Base-by-base conservation (phyloP, 345 rosid genomes). In the Lepidium didymum region DNA sequence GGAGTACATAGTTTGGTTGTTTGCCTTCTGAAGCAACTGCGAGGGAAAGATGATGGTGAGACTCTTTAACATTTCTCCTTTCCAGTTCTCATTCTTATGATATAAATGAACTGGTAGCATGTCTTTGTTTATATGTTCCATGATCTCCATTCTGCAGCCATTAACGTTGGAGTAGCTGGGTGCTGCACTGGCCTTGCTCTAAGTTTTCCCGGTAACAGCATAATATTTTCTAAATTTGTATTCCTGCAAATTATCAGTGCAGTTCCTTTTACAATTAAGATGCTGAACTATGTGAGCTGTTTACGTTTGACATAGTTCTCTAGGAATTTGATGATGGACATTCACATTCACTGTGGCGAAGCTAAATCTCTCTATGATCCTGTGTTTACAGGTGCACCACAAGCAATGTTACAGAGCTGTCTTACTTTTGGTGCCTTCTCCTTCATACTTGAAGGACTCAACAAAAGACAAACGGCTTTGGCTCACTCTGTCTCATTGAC, bases 1-100 rank as follows among this genome's bases (percentile, higher is more conserved):
- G 79, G 79, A 69, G 70, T 75, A 19, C 70, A 75, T 50, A 75
- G 70, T 56, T 56, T 75, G 18, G 79, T 75, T 25, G 79, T 75
- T 47, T 75, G 76, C 18, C 83, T 91, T 70, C 59, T 95, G 77
- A 91, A 89, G 91, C 81, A 80, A 83, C 67, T 89, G 49, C 81
- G 97, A 35, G 93, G 99, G 60, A 95, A 95, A 81, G 93, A 91
- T 80, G 99, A 95, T 40, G 90, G 97, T 94, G 82, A 72, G 76
- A 12, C 59, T 52, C 44, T 41, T 27, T 52, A 33, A 16, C 18
- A 10, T 16, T 23, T 47, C 67, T 27, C 37, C 10, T 2, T 15
- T 35, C 36, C 18, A 1, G 0, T 45, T 13, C n/a, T 50, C 3
- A 59, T 3, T 71, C 15, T 5, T 52, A 11, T 8, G 15, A 33